A percentile compares a stretch with the other conserved stretches of the same genome.
Evolutionary conservation across 148 eudicot species (phyloP).

Genomic region (Drosera capensis): DNA sequence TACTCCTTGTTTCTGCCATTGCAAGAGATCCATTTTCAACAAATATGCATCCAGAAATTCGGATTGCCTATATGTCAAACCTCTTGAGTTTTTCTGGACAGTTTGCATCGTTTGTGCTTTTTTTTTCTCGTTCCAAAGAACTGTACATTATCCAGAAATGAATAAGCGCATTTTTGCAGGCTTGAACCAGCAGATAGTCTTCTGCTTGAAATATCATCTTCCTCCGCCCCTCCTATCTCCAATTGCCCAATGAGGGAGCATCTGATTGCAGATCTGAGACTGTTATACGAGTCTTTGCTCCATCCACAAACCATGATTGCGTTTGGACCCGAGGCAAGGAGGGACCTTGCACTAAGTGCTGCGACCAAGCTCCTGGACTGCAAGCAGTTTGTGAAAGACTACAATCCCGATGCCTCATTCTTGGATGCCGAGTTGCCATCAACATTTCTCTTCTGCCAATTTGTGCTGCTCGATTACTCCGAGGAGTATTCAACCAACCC

Average conservation of each 20-base stretch:
- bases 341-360: slow-evolving; percentile 24
- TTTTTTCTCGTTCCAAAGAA: not conserved
- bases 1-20: too few relatives aligned
- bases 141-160: not conserved
- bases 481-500: slow-evolving; percentile 23
- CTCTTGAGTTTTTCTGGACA: too few relatives aligned
- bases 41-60: too few relatives aligned
- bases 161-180: slow-evolving; percentile 23
- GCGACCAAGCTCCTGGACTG: slow-evolving; percentile 73
- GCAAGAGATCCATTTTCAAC: too few relatives aligned
- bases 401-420: slow-evolving; percentile 28
- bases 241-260: slow-evolving; percentile 41
- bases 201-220: slow-evolving; percentile 8
- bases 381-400: slow-evolving; percentile 86
- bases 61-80: too few relatives aligned
- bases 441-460: slow-evolving; percentile 40
- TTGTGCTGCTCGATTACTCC: slow-evolving; percentile 30
- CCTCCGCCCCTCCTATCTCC: slow-evolving; percentile 5
- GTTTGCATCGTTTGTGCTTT: not conserved
- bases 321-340: slow-evolving; percentile 22
- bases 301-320: slow-evolving; percentile 46
- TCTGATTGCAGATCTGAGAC: slow-evolving; percentile 49
- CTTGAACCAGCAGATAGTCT: slow-evolving; percentile 31
- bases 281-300: slow-evolving; percentile 48
- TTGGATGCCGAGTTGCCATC: slow-evolving; percentile 12